phyloP scores from a whole-genome alignment of 1,139 yeast genomes.

The Diutina neorugosa region DNA sequence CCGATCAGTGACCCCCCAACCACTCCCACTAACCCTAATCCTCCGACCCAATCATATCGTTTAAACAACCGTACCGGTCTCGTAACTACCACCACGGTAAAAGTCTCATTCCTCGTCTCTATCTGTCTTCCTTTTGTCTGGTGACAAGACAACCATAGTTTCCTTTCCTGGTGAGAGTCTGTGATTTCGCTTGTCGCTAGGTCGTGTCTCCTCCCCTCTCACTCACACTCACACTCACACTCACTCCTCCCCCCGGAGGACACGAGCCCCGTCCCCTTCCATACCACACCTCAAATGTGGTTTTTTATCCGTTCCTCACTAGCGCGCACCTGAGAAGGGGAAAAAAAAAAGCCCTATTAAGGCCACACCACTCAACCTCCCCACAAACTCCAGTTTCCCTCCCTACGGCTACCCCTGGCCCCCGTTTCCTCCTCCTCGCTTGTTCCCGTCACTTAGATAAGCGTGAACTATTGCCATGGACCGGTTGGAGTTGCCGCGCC shows the following conservation, averaged over 20 bases:
- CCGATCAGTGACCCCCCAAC: not conserved
- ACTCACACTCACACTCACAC: too few species aligned
- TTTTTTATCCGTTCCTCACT: not conserved
- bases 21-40: too few species aligned
- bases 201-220: not conserved
- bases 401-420: not conserved
- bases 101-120: not conserved
- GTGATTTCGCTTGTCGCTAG: not conserved
- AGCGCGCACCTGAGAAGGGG: not conserved
- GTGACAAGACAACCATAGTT: not conserved
- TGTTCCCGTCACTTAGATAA: too few species aligned
- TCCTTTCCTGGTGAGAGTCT: too few species aligned
- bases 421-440: too few species aligned
- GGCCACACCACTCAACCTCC: not conserved
- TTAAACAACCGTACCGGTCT: not conserved
- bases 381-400: not conserved
- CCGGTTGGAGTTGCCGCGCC: constrained; percentile 1
- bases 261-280: not conserved
- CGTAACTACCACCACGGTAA: not conserved
- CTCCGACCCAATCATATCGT: too few species aligned
- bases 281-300: not conserved
- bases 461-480: too few species aligned
- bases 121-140: too few species aligned
- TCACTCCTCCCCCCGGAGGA: not conserved
- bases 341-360: not conserved